Evolutionary conservation across 306 rosid species (phyloP).

Genomic region (Spatholobus suberectus): DNA sequence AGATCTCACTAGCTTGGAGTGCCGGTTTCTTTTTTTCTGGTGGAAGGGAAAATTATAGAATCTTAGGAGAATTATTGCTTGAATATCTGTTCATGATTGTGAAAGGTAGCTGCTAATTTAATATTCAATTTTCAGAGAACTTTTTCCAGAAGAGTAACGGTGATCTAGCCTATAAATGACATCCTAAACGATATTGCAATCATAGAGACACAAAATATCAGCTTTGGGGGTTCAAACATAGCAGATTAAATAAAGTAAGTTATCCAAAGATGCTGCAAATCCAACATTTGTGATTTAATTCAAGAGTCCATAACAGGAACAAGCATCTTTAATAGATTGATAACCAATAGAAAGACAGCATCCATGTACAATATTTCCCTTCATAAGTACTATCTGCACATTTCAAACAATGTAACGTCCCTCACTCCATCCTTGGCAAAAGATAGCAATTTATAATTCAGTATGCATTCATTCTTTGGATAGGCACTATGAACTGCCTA

Average conservation of each 20-base stretch:
- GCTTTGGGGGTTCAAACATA: background rate
- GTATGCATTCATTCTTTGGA: background rate
- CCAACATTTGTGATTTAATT: conserved; percentile 5
- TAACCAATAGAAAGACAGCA: background rate
- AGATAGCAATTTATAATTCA: background rate
- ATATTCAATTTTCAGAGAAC: background rate
- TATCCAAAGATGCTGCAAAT: conserved; percentile 14
- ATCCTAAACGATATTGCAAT: background rate
- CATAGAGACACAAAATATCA: conserved; percentile 17
- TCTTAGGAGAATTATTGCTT: background rate
- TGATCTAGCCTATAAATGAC: background rate
- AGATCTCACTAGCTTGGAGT: background rate
- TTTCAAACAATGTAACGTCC: background rate
- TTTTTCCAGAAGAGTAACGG: background rate
- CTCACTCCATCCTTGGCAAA: conserved; percentile 1
- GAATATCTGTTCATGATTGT: background rate
- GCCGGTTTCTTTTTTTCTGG: background rate
- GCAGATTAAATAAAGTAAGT: background rate
- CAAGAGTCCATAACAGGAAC: background rate
- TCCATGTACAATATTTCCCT: background rate
- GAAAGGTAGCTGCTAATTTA: conserved; percentile 7
- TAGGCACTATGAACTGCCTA: background rate
- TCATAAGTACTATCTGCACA: background rate
- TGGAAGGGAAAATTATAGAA: conserved; percentile 3
- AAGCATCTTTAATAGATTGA: conserved; percentile 15